Percentiles rank a stretch among this genome's conserved stretches.
phyloP scores from a whole-genome alignment of 1,284 basidiomycete genomes.

The Cutaneotrichosporon mucoides region DNA sequence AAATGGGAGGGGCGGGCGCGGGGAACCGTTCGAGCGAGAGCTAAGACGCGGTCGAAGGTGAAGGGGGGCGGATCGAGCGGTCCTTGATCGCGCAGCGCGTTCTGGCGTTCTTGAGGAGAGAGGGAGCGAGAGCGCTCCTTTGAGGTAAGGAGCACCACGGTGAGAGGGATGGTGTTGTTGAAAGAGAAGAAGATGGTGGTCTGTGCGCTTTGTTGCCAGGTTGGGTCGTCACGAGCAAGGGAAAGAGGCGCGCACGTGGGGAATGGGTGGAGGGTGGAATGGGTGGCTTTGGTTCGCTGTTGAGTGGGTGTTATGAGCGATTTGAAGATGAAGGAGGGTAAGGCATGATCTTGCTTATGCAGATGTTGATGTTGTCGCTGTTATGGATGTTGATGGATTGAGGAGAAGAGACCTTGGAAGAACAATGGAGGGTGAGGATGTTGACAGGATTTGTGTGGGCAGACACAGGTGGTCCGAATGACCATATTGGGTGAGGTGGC shows the following conservation, averaged over 20 bases:
- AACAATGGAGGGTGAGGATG: too few species aligned
- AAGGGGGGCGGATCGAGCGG: not conserved
- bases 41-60: not conserved
- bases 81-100: not conserved
- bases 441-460: too few species aligned
- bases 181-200: not conserved
- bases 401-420: too few species aligned
- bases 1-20: not conserved
- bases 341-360: too few species aligned
- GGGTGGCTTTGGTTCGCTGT: too few species aligned
- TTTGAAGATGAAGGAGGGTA: too few species aligned
- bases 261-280: not conserved
- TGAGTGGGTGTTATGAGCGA: too few species aligned
- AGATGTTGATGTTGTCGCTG: too few species aligned
- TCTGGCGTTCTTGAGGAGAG: not conserved
- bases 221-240: not conserved
- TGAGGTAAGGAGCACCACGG: not conserved
- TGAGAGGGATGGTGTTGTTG: constrained; percentile 1
- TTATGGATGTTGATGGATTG: too few species aligned
- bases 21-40: not conserved
- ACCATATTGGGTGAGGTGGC: too few species aligned
- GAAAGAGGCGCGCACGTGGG: not conserved
- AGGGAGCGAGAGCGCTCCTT: not conserved
- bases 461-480: too few species aligned
- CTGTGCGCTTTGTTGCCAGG: not conserved